A percentile compares a stretch with the other conserved stretches of the same genome.
Evolutionary conservation across 768 basidiomycete genomes (phyloP).

Genomic region (Trametes cinnabarina): DNA sequence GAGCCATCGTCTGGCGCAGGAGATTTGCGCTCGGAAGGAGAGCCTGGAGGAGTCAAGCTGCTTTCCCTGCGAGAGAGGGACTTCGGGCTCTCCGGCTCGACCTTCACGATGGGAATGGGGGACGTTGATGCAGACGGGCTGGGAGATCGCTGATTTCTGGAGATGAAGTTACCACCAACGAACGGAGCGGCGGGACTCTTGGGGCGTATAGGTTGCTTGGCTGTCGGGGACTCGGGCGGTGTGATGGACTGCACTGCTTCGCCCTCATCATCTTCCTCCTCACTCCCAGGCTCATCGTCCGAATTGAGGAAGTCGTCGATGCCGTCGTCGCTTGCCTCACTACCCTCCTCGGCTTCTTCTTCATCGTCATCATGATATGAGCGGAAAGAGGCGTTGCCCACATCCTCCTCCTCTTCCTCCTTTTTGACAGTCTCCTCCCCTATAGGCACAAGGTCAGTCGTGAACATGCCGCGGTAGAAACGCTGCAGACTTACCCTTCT

Average conservation of each 20-base stretch:
- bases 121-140: neutral
- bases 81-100: constrained; percentile 6
- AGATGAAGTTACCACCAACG: neutral
- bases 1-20: constrained; percentile 10
- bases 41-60: constrained; percentile 9
- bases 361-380: constrained; percentile 10
- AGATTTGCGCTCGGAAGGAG: constrained; percentile 8
- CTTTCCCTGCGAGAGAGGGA: neutral
- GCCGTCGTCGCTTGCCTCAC: constrained; percentile 24
- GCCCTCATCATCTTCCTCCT: constrained; percentile 28
- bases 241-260: constrained; percentile 25
- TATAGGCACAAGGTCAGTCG: no score
- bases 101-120: neutral
- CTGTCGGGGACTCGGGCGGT: constrained; percentile 13
- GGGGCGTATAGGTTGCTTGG: constrained; percentile 22
- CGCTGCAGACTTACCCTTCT: neutral
- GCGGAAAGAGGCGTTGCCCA: constrained; percentile 1
- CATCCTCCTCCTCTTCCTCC: neutral
- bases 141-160: neutral
- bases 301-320: constrained; percentile 27
- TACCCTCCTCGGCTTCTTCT: constrained; percentile 7
- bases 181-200: neutral
- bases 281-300: constrained; percentile 26
- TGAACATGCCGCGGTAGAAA: neutral
- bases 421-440: no score